Conservation (phyloP, 306 rosid genomes). For the Prunus kanzakura region DNA sequence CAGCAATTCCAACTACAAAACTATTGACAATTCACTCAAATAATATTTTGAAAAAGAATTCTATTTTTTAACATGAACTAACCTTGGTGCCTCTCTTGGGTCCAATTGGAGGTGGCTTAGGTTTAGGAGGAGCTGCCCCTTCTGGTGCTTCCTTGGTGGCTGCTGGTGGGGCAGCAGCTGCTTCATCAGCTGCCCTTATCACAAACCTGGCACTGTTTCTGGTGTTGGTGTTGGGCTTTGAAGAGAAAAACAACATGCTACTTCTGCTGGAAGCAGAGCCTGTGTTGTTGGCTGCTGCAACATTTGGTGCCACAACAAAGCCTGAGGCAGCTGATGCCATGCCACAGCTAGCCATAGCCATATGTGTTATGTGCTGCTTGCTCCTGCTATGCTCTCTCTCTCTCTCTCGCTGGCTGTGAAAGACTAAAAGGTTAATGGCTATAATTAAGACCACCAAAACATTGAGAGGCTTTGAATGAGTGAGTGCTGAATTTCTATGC, state of each 20-base stretch:
- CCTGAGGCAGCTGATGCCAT: constrained; percentile 86
- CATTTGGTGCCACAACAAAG: constrained; percentile 50
- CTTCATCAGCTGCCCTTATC: constrained; percentile 64
- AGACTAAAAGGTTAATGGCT: constrained; percentile 21
- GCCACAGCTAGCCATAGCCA: constrained; percentile 44
- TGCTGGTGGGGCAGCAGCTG: constrained; percentile 39
- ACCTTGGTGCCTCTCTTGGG: constrained; percentile 94
- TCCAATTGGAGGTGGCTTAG: constrained; percentile 87
- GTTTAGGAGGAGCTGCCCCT: constrained; percentile 43
- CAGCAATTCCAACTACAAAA: background rate
- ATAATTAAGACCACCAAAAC: background rate
- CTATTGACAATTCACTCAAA: background rate
- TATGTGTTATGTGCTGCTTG: background rate
- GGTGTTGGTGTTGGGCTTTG: constrained; percentile 26
- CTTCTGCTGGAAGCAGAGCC: constrained; percentile 28
- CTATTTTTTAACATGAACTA: background rate
- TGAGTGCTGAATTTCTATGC: constrained; percentile 1
- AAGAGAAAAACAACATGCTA: constrained; percentile 40
- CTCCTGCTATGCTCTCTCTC: background rate
- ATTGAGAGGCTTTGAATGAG: constrained; percentile 41
- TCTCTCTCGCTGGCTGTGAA: background rate
- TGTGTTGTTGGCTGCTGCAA: constrained; percentile 26
- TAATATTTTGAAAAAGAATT: background rate
- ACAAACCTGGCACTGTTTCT: constrained; percentile 42
- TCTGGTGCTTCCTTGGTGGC: constrained; percentile 35